phyloP scores from a whole-genome alignment of 2,329 filamentous ascomycete genomes.

The Colletotrichum cuscutae region DNA sequence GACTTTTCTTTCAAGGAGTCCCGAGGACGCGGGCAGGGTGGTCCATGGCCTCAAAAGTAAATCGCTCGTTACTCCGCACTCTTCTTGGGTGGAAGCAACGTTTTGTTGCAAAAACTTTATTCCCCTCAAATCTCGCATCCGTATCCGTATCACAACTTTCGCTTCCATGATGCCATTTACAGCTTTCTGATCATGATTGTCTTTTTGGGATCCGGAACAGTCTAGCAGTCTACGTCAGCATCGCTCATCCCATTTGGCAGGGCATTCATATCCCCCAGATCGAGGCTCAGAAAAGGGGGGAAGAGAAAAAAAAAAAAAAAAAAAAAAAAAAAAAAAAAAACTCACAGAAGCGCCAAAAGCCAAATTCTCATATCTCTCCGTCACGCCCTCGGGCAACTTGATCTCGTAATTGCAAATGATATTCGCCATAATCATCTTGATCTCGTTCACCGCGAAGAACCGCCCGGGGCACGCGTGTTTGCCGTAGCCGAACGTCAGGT shows the following conservation, averaged over 20 bases:
- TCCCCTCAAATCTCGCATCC: not conserved
- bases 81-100: not conserved
- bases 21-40: not conserved
- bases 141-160: not conserved
- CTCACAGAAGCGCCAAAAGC: slow-evolving; percentile 17
- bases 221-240: slow-evolving; percentile 4
- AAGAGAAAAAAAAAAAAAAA: not conserved
- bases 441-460: slow-evolving; percentile 36
- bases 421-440: slow-evolving; percentile 37
- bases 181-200: slow-evolving; percentile 29
- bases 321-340: not conserved
- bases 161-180: not conserved
- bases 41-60: not conserved
- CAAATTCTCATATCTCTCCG: slow-evolving; percentile 18
- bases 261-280: not conserved
- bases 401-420: slow-evolving; percentile 34
- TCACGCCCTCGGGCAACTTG: slow-evolving; percentile 13
- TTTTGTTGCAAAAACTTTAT: not conserved
- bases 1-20: not conserved
- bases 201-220: slow-evolving; percentile 14
- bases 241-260: not conserved
- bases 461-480: slow-evolving; percentile 36
- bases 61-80: not conserved
- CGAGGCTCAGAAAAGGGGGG: no score
- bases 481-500: slow-evolving; percentile 36